Evolutionary conservation across 768 basidiomycete species (phyloP), one percentile per base, ranked within the genome.

Genomic region (Pleurotus sapidus): DNA sequence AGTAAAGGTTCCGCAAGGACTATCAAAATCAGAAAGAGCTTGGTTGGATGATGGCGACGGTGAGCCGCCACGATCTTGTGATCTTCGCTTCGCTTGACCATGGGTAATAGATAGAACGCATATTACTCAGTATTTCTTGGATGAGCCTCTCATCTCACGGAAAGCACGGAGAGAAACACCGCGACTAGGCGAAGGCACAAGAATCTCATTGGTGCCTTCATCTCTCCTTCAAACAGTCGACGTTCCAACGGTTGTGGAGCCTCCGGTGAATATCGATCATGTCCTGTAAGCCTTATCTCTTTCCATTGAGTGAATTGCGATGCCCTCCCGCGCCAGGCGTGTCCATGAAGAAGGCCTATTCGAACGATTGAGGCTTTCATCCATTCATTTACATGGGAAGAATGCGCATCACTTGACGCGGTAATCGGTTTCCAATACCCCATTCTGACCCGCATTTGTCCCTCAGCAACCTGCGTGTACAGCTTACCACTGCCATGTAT

Each of bases 131-230:
- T 42, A 40, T 25, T 39, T n/a, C 39, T 39, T 54, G 39, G 51
- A 54, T 42, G 38, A 54, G 23, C 39, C 5, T 39, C 49, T 54
- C 42, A 23, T 18, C 53, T 80, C 84, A 45, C 70, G 72, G 37
- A 71, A 72, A 14, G 77, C 85, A 3, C 70, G 67, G 38, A 74
- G 69, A n/a, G 72, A 77, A 62, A 84, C 82, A 7, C 82, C 80
- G 1, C 68, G 65, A 37, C 60, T 75, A 5, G 78, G 81, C n/a
- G 62, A 62, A 34, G 46, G 46, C 40, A 51, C 56, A 18, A 39
- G 18, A 24, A 53, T 46, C 24, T 24, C 30, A 49, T 45, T 37
- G 39, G 57, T 56, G 23, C 49, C 40, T 14, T 34, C 51, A 8
- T 54, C 51, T 42, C n/a, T 43, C 38, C n/a, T 23, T 12, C 51